Evolutionary conservation across 352 stramenopile species (phyloP).

Genomic region (Pythium graminicola): DNA sequence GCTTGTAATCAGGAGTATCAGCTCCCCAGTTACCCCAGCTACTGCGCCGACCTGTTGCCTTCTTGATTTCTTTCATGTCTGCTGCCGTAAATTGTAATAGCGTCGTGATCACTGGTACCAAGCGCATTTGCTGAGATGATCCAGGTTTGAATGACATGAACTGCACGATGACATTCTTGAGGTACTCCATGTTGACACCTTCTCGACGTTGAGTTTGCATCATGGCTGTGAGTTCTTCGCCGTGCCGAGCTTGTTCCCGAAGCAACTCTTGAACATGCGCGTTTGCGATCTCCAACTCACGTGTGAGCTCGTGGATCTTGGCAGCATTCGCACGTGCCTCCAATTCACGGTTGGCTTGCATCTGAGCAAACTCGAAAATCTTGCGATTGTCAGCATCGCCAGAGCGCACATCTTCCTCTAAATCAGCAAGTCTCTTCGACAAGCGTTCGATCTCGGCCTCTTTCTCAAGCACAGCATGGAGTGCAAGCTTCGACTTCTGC

Average conservation of each 20-base stretch:
- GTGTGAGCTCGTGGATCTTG: conserved; percentile 45
- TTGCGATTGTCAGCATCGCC: conserved; percentile 81
- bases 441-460: conserved; percentile 63
- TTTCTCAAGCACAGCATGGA: conserved; percentile 74
- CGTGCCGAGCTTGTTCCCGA: conserved; percentile 49
- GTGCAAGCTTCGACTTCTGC: conserved; percentile 80
- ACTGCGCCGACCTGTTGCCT: conserved; percentile 39
- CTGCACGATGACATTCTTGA: conserved; percentile 89
- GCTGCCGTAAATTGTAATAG: conserved; percentile 72
- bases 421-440: conserved; percentile 42
- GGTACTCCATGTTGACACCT: conserved; percentile 87
- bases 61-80: conserved; percentile 77
- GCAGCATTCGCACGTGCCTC: conserved; percentile 47
- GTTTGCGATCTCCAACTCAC: conserved; percentile 37
- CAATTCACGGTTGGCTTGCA: conserved; percentile 77
- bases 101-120: conserved; percentile 81
- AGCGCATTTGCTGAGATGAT: conserved; percentile 66
- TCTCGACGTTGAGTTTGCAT: conserved; percentile 79
- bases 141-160: conserved; percentile 85
- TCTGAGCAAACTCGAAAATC: conserved; percentile 81
- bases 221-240: conserved; percentile 63
- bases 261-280: conserved; percentile 49
- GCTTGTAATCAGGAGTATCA: conserved; percentile 58
- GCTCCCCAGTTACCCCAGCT: conserved; percentile 68
- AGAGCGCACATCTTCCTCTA: conserved; percentile 82